Evolutionary conservation across 2,329 filamentous ascomycete genomes (phyloP), one percentile per base, ranked within the genome.

Genomic region (Lasiodiplodia sp.): DNA sequence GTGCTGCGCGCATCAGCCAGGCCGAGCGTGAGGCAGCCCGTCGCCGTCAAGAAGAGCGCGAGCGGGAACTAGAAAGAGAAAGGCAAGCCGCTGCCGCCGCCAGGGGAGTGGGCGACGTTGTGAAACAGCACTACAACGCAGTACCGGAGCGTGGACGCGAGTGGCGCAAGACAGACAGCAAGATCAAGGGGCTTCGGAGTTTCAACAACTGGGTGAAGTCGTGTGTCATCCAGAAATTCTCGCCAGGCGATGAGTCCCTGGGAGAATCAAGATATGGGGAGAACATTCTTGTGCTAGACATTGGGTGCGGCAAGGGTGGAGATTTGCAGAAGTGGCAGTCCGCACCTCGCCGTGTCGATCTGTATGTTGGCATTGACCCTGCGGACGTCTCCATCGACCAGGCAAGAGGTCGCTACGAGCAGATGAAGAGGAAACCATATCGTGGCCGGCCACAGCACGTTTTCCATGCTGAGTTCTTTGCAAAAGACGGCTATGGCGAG

Each of bases 161-260:
- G 76, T 99, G 96, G 95, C 89, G 96, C 62, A 93, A 92, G 78
- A 97, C 93, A 7, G 94, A 97, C 75, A 97, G 92, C 79, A 91
- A 92, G 75, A 99, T 99, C 84, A 97, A 96, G 82, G 96, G 96
- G 0, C 84, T 99, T 66, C 89, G 96, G 66, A 93, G 92, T 73
- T 96, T 97, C 85, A 99, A 99, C 83, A 99, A 99, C 80, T 99
- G 96, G 96, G 88, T 99, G 82, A 99, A 99, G 85, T 97, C 93
- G 77, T 95, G 92, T 62, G 88, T 98, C 73, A 98, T 99, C 73
- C 94, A 98, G 78, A 97, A 97, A 78, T 98, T 97, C 82, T 93
- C 93, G 3, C 73, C 73, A 5, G 80, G 81, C 60, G 81, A 84
- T 40, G 78, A 80, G 68, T 60, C 53, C 18, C 14, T 51, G 28